phyloP scores from a whole-genome alignment of 139 green algal genomes.

The Microglena sp. region DNA sequence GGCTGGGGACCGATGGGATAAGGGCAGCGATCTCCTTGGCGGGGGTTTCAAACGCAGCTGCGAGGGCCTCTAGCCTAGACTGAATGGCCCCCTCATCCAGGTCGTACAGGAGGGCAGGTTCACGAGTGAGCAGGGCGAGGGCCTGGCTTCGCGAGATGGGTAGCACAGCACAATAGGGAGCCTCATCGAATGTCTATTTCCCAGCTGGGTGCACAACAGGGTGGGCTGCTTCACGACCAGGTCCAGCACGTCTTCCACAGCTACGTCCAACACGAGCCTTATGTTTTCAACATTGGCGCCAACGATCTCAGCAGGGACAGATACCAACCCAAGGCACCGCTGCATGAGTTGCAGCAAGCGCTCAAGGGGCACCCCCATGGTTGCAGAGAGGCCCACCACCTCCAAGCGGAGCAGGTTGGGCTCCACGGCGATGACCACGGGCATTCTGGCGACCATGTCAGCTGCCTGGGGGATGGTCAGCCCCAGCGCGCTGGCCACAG shows the following conservation, averaged over 20 bases:
- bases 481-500: too few species aligned
- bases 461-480: too few species aligned
- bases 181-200: background rate
- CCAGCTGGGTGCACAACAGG: constrained; percentile 32
- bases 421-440: too few species aligned
- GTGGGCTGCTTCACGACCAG: constrained; percentile 30
- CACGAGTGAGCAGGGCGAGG: constrained; percentile 20
- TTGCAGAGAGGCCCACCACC: constrained; percentile 1
- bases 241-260: constrained; percentile 12
- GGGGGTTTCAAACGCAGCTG: background rate
- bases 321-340: constrained; percentile 18
- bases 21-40: background rate
- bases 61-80: constrained; percentile 24
- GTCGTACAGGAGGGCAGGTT: constrained; percentile 36
- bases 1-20: background rate
- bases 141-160: constrained; percentile 6
- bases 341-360: constrained; percentile 25
- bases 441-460: too few species aligned
- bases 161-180: background rate
- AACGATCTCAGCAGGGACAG: constrained; percentile 13
- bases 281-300: constrained; percentile 16
- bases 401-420: too few species aligned
- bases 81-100: constrained; percentile 13
- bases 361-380: constrained; percentile 4
- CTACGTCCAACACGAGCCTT: constrained; percentile 13